Evolutionary conservation across 495 filamentous ascomycete genomes (phyloP).

Genomic region (Umbilicaria muhlenbergii): DNA sequence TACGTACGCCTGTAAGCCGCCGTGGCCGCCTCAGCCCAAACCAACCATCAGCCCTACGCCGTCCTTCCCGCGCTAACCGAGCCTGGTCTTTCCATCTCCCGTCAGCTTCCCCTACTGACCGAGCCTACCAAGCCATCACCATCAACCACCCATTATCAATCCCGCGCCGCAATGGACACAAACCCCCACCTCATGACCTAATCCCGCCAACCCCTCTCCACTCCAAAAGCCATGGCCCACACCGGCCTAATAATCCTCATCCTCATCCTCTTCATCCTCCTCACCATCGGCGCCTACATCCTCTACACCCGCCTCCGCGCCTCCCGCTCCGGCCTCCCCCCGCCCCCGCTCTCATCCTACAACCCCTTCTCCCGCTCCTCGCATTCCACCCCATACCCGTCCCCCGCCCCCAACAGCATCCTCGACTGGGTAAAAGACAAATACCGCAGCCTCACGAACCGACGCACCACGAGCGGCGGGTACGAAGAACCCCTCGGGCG

Average conservation of each 20-base stretch:
- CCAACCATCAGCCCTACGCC: too few relatives aligned
- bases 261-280: conserved; percentile 32
- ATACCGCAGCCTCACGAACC: conserved; percentile 34
- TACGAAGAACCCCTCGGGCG: conserved; percentile 39
- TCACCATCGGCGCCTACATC: conserved; percentile 31
- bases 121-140: too few relatives aligned
- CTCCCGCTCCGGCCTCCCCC: conserved; percentile 44
- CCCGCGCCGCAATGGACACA: too few relatives aligned
- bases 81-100: too few relatives aligned
- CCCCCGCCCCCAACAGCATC: conserved; percentile 40
- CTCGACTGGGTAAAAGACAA: conserved; percentile 37
- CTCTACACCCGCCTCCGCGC: conserved; percentile 44
- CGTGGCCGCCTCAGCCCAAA: too few relatives aligned
- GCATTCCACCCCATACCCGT: conserved; percentile 24
- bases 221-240: conserved; percentile 31
- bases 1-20: too few relatives aligned
- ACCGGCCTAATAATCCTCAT: conserved; percentile 32
- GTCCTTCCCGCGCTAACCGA: too few relatives aligned
- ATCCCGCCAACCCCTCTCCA: not conserved
- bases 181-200: not conserved
- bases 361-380: conserved; percentile 30
- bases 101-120: too few relatives aligned
- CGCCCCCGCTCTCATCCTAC: conserved; percentile 46
- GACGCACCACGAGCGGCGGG: conserved; percentile 41
- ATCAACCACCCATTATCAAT: too few relatives aligned